phyloP scores from a whole-genome alignment of 257 asterid species.

The Ballota nigra region DNA sequence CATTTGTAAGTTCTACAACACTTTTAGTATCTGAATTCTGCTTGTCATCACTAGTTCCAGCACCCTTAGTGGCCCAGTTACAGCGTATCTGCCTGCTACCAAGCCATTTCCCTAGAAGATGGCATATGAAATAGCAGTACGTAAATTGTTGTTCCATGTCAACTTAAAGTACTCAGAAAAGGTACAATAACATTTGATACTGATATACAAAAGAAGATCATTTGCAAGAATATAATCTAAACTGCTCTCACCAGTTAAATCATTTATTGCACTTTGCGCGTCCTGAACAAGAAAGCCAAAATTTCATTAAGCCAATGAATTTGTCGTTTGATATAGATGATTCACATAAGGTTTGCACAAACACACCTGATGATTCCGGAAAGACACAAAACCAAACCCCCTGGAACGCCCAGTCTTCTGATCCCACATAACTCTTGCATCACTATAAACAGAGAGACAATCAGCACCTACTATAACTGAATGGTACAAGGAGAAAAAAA shows the following conservation, averaged over 20 bases:
- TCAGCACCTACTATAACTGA: conserved; percentile 17
- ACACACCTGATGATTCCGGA: conserved; percentile 80
- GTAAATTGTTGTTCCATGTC: background rate
- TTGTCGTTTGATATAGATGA: conserved; percentile 1
- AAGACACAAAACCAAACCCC: conserved; percentile 95
- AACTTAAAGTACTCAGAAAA: conserved; percentile 1
- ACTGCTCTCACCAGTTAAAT: conserved; percentile 63
- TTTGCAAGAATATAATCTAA: conserved; percentile 12
- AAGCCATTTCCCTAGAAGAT: conserved; percentile 80
- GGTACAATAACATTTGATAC: background rate
- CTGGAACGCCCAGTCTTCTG: conserved; percentile 93
- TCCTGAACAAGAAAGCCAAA: conserved; percentile 53
- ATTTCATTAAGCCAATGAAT: conserved; percentile 12
- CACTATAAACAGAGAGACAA: conserved; percentile 45
- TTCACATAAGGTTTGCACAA: background rate
- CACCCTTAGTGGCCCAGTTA: conserved; percentile 97
- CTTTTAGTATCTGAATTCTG: conserved; percentile 80
- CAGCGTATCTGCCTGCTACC: conserved; percentile 96
- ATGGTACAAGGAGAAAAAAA: background rate
- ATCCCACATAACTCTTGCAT: conserved; percentile 97
- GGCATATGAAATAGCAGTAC: conserved; percentile 12
- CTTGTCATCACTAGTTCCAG: conserved; percentile 70
- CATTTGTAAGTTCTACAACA: conserved; percentile 81
- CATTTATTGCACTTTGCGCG: conserved; percentile 90
- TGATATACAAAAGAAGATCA: conserved; percentile 18